A percentile compares a stretch with the other conserved stretches of the same genome.
Evolutionary conservation across 345 rosid species (phyloP).

Genomic region (Rhodomyrtus tomentosa): DNA sequence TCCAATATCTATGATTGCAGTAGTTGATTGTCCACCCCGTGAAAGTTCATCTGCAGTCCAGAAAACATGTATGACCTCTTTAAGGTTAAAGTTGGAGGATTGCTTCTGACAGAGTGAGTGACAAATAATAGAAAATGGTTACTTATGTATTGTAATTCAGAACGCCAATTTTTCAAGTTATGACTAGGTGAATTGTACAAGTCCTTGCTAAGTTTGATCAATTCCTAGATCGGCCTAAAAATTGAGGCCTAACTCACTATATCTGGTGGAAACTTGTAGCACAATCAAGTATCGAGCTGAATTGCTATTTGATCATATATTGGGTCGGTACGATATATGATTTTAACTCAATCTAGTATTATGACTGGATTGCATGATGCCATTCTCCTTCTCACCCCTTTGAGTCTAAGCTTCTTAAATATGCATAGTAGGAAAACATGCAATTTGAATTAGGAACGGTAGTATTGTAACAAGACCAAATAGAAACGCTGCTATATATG

Average conservation of each 20-base stretch:
- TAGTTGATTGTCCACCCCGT: neutral
- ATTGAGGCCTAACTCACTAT: neutral
- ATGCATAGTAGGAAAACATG: neutral
- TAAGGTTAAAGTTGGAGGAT: neutral
- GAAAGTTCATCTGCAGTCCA: neutral
- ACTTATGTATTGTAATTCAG: neutral
- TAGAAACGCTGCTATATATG: neutral
- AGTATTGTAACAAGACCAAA: neutral
- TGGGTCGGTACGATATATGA: neutral
- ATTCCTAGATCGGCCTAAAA: neutral
- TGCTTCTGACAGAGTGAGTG: neutral
- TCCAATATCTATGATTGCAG: neutral
- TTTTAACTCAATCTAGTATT: neutral
- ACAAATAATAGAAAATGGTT: neutral
- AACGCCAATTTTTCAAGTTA: neutral
- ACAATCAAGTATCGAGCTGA: neutral
- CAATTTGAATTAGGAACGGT: neutral
- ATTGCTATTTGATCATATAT: neutral
- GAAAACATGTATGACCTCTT: neutral
- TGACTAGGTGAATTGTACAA: neutral
- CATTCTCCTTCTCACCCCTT: neutral
- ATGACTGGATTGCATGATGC: neutral
- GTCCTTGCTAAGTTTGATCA: neutral
- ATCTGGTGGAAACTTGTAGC: neutral
- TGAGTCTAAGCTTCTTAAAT: neutral